Conservation (phyloP, 768 basidiomycete species). For the Boletus pseudo-olivaceus region DNA sequence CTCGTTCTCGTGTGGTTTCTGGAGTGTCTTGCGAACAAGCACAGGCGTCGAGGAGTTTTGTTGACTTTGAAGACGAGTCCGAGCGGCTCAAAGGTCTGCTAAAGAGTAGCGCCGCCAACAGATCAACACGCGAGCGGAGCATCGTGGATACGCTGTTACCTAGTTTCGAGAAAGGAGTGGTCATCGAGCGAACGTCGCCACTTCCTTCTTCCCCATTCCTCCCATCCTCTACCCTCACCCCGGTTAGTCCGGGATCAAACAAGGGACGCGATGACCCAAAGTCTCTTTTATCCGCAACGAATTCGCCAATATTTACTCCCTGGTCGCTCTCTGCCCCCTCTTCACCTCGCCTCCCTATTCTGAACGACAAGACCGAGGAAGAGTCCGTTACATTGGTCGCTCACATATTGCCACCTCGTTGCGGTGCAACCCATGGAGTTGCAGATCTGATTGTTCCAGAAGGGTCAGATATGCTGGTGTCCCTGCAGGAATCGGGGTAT, state of each 20-base stretch:
- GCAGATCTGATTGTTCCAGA: conserved; percentile 46
- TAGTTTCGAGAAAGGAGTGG: conserved; percentile 27
- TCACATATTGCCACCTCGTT: conserved; percentile 46
- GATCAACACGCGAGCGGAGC: conserved; percentile 23
- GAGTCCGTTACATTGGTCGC: conserved; percentile 19
- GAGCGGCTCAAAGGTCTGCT: conserved; percentile 73
- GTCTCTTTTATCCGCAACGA: conserved; percentile 45
- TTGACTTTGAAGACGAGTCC: conserved; percentile 80
- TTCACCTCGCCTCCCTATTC: conserved; percentile 20
- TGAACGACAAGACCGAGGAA: conserved; percentile 16
- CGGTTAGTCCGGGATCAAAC: conserved; percentile 13
- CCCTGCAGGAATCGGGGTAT: conserved; percentile 67
- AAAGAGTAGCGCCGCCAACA: conserved; percentile 47
- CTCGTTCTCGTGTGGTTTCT: conserved; percentile 65
- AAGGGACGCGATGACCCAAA: conserved; percentile 34
- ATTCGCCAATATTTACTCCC: conserved; percentile 41
- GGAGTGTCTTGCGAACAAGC: conserved; percentile 65
- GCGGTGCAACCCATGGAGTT: conserved; percentile 39
- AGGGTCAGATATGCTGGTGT: conserved; percentile 42
- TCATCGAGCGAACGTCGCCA: conserved; percentile 22
- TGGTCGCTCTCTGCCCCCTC: conserved; percentile 37
- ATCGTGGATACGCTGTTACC: conserved; percentile 32
- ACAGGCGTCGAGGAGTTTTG: conserved; percentile 74
- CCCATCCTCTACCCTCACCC: conserved; percentile 1
- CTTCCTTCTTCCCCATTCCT: conserved; percentile 13